Percentiles rank a stretch among this genome's conserved stretches.
Conservation (phyloP, 108 stramenopile species). For the Nitzschia putrida region DNA sequence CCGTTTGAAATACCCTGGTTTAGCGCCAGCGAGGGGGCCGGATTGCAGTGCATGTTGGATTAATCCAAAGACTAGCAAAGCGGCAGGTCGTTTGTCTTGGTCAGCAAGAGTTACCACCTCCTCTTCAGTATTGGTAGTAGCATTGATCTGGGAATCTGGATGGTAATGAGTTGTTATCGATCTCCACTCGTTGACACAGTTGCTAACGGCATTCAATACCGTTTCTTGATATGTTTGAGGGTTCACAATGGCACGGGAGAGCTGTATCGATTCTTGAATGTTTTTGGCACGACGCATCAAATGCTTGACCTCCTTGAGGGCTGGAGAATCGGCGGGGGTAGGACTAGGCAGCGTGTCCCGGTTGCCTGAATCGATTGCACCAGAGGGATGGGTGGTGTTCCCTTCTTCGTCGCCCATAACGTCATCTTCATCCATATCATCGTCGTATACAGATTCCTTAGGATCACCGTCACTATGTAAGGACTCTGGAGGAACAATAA, state of each 20-base stretch:
- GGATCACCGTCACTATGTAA: background rate
- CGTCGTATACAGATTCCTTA: background rate
- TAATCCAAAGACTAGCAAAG: constrained; percentile 51
- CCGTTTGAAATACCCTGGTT: constrained; percentile 84
- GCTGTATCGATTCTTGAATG: constrained; percentile 50
- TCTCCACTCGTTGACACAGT: constrained; percentile 72
- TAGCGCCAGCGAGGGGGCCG: constrained; percentile 73
- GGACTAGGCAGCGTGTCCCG: background rate
- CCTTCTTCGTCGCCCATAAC: background rate
- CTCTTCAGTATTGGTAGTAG: constrained; percentile 1
- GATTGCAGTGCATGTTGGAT: constrained; percentile 71
- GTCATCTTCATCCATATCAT: background rate
- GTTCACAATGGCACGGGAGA: constrained; percentile 39
- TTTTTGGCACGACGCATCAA: constrained; percentile 51
- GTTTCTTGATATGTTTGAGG: constrained; percentile 60
- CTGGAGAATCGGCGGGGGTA: background rate
- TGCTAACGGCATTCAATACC: constrained; percentile 58
- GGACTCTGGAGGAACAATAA: background rate
- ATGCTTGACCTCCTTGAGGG: constrained; percentile 50
- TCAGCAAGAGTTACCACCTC: constrained; percentile 4
- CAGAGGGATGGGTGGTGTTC: background rate
- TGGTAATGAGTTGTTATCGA: constrained; percentile 52
- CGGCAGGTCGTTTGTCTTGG: constrained; percentile 17
- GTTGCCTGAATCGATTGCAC: background rate
- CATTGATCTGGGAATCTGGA: background rate